Base-by-base conservation (phyloP, 2,329 filamentous ascomycete species). In the Blastomyces percursus region DNA sequence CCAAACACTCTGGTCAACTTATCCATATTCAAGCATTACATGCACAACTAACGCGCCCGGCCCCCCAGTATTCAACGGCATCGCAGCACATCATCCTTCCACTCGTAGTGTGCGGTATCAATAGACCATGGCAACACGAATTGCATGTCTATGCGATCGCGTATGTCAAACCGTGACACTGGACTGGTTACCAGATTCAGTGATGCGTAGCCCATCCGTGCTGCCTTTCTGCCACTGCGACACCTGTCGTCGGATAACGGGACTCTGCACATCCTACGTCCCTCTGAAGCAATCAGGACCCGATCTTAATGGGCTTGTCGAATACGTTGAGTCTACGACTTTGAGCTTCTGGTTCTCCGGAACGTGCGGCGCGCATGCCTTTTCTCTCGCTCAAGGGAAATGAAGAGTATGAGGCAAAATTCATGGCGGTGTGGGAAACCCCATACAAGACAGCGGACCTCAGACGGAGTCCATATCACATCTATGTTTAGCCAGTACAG, bases 211-310 rank as follows among this genome's bases (percentile, higher is more conserved):
- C 51, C 66, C 64, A 35, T 64, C 64, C 24, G 62, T 64, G 16
- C 67, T 73, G n/a, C 66, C 72, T 59, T 65, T 84, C 65, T 84
- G 82, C 69, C 79, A 84, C 67, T 84, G 82, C 73, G 70, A 71
- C 63, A 74, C 71, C 32, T 85, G 81, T 69, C 78, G 81, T 19
- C 74, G 74, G 55, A 73, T 75, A 38, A 79, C 78, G 21, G 82
- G 82, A 24, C 72, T 82, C 9, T 78, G 73, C 61, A 72, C 74
- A 27, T 78, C 77, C n/a, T 78, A 79, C 62, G 72, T 79, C 30
- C 66, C 69, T 12, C 68, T 83, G 24, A 74, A 19, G 52, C 52
- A 57, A 57, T 67, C 68, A 32, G 74, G 76, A 35, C 56, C 71
- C 1, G 66, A 70, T 2, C 66, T 79, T 38, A 65, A 71, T 16